A percentile compares a stretch with the other conserved stretches of the same genome.
Conservation (phyloP, 345 rosid species). For the Salix purpurea region DNA sequence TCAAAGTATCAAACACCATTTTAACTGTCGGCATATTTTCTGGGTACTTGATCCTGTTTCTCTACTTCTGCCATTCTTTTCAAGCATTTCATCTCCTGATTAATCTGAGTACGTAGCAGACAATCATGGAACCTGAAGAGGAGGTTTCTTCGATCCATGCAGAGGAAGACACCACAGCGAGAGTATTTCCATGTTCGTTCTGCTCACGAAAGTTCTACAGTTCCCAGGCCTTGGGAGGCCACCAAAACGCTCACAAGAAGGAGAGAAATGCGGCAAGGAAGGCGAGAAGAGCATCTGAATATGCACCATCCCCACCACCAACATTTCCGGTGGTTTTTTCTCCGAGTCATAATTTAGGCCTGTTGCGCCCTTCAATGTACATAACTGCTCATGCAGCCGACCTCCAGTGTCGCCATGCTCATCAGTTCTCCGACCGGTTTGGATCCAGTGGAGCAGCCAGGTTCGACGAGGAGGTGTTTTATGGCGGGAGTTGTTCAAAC, state of each 20-base stretch:
- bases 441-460: slow-evolving; percentile 34
- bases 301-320: slow-evolving; percentile 27
- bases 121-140: slow-evolving; percentile 37
- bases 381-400: slow-evolving; percentile 46
- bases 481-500: slow-evolving; percentile 17
- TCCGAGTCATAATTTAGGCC: slow-evolving; percentile 33
- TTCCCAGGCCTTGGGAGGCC: slow-evolving; percentile 94
- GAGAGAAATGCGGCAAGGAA: slow-evolving; percentile 75
- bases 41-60: not conserved
- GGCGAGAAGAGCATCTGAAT: slow-evolving; percentile 53
- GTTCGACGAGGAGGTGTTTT: slow-evolving; percentile 24
- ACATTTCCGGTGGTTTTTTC: slow-evolving; percentile 36
- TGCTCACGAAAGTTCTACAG: slow-evolving; percentile 83
- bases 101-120: not conserved
- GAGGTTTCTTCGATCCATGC: slow-evolving; percentile 22
- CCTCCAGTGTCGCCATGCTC: slow-evolving; percentile 31
- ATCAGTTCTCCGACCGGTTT: slow-evolving; percentile 25
- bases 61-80: not conserved
- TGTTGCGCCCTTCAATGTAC: slow-evolving; percentile 45
- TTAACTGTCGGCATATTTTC: not conserved
- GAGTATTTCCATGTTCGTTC: slow-evolving; percentile 67
- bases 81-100: not conserved
- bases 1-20: not conserved
- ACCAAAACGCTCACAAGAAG: slow-evolving; percentile 93
- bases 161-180: slow-evolving; percentile 33